Evolutionary conservation across 176 grass and related monocot genomes (phyloP).

Genomic region (Cocos nucifera): DNA sequence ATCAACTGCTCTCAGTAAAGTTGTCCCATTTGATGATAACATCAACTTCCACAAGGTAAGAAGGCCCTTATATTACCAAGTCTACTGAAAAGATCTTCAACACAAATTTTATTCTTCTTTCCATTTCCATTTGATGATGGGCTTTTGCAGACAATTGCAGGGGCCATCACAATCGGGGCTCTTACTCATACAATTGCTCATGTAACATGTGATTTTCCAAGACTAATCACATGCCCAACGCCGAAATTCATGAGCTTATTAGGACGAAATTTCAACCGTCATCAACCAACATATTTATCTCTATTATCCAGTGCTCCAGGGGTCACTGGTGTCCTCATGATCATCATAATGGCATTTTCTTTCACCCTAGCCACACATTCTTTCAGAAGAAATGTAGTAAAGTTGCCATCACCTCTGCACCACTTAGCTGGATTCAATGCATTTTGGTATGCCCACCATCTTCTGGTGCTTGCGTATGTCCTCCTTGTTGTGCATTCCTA

Average conservation of each 20-base stretch:
- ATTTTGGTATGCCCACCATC: slow-evolving; percentile 98
- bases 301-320: slow-evolving; percentile 59
- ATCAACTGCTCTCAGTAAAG: slow-evolving; percentile 42
- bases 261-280: slow-evolving; percentile 56
- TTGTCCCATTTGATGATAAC: slow-evolving; percentile 94
- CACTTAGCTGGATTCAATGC: slow-evolving; percentile 96
- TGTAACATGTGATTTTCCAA: slow-evolving; percentile 87
- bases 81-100: too few species aligned
- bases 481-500: slow-evolving; percentile 87
- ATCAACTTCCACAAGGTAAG: slow-evolving; percentile 97
- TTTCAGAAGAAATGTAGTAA: slow-evolving; percentile 81
- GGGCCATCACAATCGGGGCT: slow-evolving; percentile 51
- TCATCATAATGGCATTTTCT: slow-evolving; percentile 92
- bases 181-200: slow-evolving; percentile 63
- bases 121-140: too few species aligned
- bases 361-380: slow-evolving; percentile 88
- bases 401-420: slow-evolving; percentile 80
- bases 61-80: not conserved
- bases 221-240: slow-evolving; percentile 48
- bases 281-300: slow-evolving; percentile 67
- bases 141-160: slow-evolving; percentile 41
- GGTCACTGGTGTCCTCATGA: slow-evolving; percentile 86
- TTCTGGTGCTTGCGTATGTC: slow-evolving; percentile 65
- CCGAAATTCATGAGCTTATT: slow-evolving; percentile 55
- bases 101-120: too few species aligned